Conservation (phyloP, 441 rosid genomes). For the Capsella rubella region DNA sequence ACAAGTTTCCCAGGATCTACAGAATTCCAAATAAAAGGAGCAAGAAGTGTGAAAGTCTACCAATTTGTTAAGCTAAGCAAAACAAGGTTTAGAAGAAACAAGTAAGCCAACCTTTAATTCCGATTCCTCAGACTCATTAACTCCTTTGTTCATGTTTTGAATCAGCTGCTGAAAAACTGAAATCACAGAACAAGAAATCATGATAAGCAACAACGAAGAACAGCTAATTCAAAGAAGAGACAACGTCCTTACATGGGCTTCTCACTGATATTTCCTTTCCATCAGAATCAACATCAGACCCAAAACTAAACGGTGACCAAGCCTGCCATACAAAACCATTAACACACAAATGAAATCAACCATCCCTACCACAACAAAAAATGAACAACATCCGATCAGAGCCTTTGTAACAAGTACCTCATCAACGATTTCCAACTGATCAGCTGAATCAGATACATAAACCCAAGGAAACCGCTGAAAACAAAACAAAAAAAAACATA, state of each 20-base stretch:
- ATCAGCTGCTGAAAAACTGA: conserved; percentile 71
- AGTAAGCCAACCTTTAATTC: conserved; percentile 60
- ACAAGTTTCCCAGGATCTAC: conserved; percentile 71
- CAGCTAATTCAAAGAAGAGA: conserved; percentile 38
- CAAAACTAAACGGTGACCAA: conserved; percentile 74
- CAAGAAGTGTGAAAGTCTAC: conserved; percentile 12
- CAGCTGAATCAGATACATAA: conserved; percentile 45
- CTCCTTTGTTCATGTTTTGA: conserved; percentile 55
- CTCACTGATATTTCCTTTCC: conserved; percentile 50
- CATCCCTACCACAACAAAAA: conserved; percentile 7
- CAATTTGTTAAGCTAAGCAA: not conserved
- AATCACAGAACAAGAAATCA: conserved; percentile 32
- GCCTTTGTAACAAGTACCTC: conserved; percentile 53
- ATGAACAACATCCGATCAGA: conserved; percentile 1
- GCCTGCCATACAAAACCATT: conserved; percentile 47
- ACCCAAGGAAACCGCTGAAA: conserved; percentile 69
- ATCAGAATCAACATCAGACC: conserved; percentile 48
- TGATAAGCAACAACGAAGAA: conserved; percentile 30
- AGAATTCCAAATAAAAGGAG: conserved; percentile 35
- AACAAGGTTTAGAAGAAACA: conserved; percentile 1
- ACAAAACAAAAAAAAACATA: not conserved
- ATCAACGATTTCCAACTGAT: conserved; percentile 50
- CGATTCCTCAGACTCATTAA: conserved; percentile 41
- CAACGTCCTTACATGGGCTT: conserved; percentile 48
- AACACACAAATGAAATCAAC: conserved; percentile 19